phyloP scores from a whole-genome alignment of 768 basidiomycete genomes.

The Tricholoma matsutake region DNA sequence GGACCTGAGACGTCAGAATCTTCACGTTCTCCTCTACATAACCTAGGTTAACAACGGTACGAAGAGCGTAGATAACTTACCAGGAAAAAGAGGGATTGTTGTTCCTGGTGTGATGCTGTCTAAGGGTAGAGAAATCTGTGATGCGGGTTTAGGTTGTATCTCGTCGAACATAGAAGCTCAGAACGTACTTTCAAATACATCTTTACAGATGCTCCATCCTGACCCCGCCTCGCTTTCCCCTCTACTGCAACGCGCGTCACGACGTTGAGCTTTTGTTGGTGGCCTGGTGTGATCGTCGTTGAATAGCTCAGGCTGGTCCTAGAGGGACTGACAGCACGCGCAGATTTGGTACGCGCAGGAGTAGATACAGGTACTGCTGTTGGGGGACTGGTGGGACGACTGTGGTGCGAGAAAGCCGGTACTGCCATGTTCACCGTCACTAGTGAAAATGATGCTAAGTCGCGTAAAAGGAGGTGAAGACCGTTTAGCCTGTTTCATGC shows the following conservation, averaged over 20 bases:
- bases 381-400: slow-evolving; percentile 11
- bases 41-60: not conserved
- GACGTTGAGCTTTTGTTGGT: slow-evolving; percentile 54
- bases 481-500: not conserved
- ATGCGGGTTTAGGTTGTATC: not conserved
- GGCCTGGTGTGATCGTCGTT: slow-evolving; percentile 43
- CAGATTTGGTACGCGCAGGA: slow-evolving; percentile 12
- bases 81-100: slow-evolving; percentile 70
- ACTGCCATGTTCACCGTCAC: slow-evolving; percentile 8
- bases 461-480: not conserved
- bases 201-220: slow-evolving; percentile 63
- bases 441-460: not conserved
- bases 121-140: slow-evolving; percentile 63
- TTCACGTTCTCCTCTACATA: slow-evolving; percentile 74
- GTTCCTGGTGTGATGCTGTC: slow-evolving; percentile 65
- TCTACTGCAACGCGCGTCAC: slow-evolving; percentile 74
- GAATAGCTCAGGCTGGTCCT: slow-evolving; percentile 37
- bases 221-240: slow-evolving; percentile 63
- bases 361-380: slow-evolving; percentile 6
- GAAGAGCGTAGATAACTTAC: slow-evolving; percentile 32
- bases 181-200: slow-evolving; percentile 73
- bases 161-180: not conserved
- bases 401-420: slow-evolving; percentile 12
- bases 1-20: slow-evolving; percentile 67
- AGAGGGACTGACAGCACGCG: slow-evolving; percentile 17